These are phyloP conservation scores for Fusarium citri DNA, from an alignment of 2,329 filamentous ascomycete species.

Conservation along the genomic window DNA sequence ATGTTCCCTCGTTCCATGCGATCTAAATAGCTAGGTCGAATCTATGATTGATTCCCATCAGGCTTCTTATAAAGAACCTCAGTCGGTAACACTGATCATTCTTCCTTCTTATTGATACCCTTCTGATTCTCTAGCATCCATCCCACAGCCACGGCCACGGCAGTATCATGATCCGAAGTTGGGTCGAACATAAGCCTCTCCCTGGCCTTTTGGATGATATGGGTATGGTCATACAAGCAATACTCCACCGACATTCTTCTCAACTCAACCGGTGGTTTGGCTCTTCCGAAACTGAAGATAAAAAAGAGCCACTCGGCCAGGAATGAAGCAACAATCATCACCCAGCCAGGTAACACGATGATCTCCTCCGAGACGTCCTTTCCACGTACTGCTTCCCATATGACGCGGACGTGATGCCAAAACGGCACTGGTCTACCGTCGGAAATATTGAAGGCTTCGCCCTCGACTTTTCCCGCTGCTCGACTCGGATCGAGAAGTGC, in stretches of 20 bases:
- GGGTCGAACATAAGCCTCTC: slow-evolving; percentile 15
- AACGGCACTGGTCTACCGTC: slow-evolving; percentile 49
- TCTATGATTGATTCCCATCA: no score
- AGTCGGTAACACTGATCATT: no score
- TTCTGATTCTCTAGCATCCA: slow-evolving; percentile 29
- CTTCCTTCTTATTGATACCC: not conserved
- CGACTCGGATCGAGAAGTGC: slow-evolving; percentile 37
- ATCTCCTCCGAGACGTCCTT: slow-evolving; percentile 13
- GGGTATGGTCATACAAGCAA: slow-evolving; percentile 28
- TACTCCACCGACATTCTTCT: slow-evolving; percentile 41
- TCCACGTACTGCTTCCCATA: slow-evolving; percentile 41
- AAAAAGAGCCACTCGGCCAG: slow-evolving; percentile 39
- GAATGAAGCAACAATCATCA: slow-evolving; percentile 32
- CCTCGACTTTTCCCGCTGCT: slow-evolving; percentile 40
- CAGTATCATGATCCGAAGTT: slow-evolving; percentile 25
- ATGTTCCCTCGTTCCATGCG: not conserved
- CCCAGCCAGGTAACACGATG: slow-evolving; percentile 43
- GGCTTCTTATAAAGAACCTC: no score
- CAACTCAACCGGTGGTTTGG: slow-evolving; percentile 41
- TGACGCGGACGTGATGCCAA: slow-evolving; percentile 47
- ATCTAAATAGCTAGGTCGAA: no score
- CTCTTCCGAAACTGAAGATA: slow-evolving; percentile 41
- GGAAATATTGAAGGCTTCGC: slow-evolving; percentile 53
- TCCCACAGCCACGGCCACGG: slow-evolving; percentile 3
- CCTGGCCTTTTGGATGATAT: slow-evolving; percentile 25